Conservation (phyloP, 108 stramenopile species). For the Cyclotella choctawhatcheeana region DNA sequence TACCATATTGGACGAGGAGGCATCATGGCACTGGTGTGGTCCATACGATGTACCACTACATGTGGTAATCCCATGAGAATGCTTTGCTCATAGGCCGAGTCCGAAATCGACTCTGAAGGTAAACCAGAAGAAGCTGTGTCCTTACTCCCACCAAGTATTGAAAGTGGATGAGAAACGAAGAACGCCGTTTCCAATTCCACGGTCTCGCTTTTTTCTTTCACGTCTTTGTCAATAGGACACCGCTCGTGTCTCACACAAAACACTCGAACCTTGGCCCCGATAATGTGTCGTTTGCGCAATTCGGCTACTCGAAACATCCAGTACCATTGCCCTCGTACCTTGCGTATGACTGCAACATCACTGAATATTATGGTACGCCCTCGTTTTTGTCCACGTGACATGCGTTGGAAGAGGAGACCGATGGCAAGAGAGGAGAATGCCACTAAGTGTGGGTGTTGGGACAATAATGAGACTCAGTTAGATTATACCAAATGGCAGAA, state of each 20-base stretch:
- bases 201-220: slow-evolving; percentile 22
- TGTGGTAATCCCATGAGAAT: slow-evolving; percentile 95
- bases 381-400: slow-evolving; percentile 87
- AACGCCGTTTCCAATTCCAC: slow-evolving; percentile 47
- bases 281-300: slow-evolving; percentile 89
- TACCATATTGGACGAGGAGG: slow-evolving; percentile 72
- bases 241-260: slow-evolving; percentile 91
- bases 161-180: slow-evolving; percentile 50
- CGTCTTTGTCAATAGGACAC: slow-evolving; percentile 63
- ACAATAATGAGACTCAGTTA: too few relatives aligned
- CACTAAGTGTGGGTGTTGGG: slow-evolving; percentile 33
- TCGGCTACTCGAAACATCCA: slow-evolving; percentile 96
- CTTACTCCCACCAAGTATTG: slow-evolving; percentile 34
- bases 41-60: slow-evolving; percentile 92
- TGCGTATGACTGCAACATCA: slow-evolving; percentile 83
- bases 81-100: slow-evolving; percentile 61
- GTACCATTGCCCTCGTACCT: slow-evolving; percentile 79
- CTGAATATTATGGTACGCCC: slow-evolving; percentile 91
- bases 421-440: slow-evolving; percentile 92
- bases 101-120: slow-evolving; percentile 20
- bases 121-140: not conserved
- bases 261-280: slow-evolving; percentile 90
- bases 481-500: too few relatives aligned
- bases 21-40: slow-evolving; percentile 82
- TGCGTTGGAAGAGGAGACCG: slow-evolving; percentile 91